Evolutionary conservation across 805 yeast species (phyloP), one percentile per base, ranked within the genome.

Genomic region (Tetrapisispora namnaoensis): DNA sequence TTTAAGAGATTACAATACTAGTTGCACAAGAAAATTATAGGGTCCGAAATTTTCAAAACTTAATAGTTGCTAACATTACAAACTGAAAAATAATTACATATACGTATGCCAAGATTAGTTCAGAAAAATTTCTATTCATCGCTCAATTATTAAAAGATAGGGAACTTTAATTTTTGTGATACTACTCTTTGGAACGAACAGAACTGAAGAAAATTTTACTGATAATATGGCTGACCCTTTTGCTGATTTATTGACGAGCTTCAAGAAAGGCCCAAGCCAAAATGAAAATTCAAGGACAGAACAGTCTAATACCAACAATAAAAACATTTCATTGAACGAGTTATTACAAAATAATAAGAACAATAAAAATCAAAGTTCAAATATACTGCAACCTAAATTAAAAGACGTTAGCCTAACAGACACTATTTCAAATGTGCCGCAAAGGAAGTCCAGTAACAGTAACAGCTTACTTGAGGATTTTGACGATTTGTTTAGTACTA

Each of bases 171-270:
- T 24, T 8, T 24, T 8, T 24, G 8, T 24, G 28, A 24, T 4
- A 6, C 4, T 24, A 24, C 8, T 24, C 28, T 24, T 24, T 4
- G 28, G 28, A 24, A 6, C 8, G 28, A 24, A 24, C 28, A 8
- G 4, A 24, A 24, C 8, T 24, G 28, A 24, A 8, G 28, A 24
- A 24, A 24, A 24, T 6, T 24, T 24, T 8, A 24, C 28, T 24
- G 8, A 24, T 24, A 22, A 16, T 4, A 57, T 57, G 60, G 41
- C 57, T n/a, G 77, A 73, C 53, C 65, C 73, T 21, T 74, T 74
- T 67, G 77, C 77, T 1, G 68, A 70, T 52, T 60, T 74, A 27
- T 57, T 74, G 47, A 56, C 61, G 28, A 58, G 68, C 9, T 66
- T 66, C 21, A 58, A 62, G 42, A 41, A 41, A 20, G 21, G 18